Base-by-base conservation (phyloP, 306 rosid genomes). In the Cucurbita ficifolia region DNA sequence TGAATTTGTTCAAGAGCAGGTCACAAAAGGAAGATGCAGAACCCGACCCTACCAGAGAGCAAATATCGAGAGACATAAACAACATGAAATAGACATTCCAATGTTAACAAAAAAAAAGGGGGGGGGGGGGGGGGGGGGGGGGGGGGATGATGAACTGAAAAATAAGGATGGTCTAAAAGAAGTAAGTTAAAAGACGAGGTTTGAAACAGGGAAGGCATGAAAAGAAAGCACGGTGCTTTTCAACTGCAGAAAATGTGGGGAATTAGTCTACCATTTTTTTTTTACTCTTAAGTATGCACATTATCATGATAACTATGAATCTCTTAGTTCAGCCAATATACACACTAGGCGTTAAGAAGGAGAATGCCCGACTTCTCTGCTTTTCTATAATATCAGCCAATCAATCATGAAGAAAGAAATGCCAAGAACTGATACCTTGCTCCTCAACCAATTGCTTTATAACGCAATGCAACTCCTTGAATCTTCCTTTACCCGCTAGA, bases 11-110 rank as follows among this genome's bases (percentile, higher is more conserved):
- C 71, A 43, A 57, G 39, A 85, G 85, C 72, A 86, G 80, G 40
- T 78, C 87, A 83, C 89, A 83, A 29, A 81, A 61, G 35, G 71
- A 71, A 40, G 79, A 72, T 8, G 89, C 85, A 64, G 85, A 81
- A 72, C 78, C 82, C 69, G 74, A 69, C 53, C 89, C 89, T 86
- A 75, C 29, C 78, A 81, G 58, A 81, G 78, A 76, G 17, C 12
- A 73, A 24, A 57, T 63, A 82, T 36, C 39, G 56, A 38, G 71
- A 40, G 36, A 21, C 72, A 79, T 79, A 75, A 81, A 77, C 8
- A 73, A 68, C 55, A 21, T 11, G 12, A 67, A 67, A 67, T 67
- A 67, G 54, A 11, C 10, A 45, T 42, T 45, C 6, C 60, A 56
- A 63, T 60, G 35, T 16, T 38, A 59, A 29, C 46, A n/a, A 54